Evolutionary conservation across 2,329 filamentous ascomycete species (phyloP).

Genomic region (Volutella citrinella): DNA sequence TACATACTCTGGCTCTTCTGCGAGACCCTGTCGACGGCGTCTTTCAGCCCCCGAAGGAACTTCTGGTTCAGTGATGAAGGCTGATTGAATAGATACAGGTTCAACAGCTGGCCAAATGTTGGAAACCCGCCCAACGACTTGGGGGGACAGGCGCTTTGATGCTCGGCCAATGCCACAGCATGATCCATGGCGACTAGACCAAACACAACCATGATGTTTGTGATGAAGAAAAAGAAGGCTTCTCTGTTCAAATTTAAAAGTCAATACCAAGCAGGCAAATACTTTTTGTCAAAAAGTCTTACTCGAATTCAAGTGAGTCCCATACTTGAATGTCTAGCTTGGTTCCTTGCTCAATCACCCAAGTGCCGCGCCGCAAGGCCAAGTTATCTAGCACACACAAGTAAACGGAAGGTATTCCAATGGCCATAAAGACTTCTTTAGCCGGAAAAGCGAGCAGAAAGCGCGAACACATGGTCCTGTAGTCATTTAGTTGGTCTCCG

Average conservation of each 20-base stretch:
- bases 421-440: slow-evolving; percentile 56
- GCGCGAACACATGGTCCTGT: slow-evolving; percentile 62
- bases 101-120: slow-evolving; percentile 50
- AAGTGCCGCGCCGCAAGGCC: slow-evolving; percentile 65
- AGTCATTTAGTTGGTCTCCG: slow-evolving; percentile 21
- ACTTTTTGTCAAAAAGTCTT: too few species aligned
- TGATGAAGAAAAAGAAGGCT: slow-evolving; percentile 69
- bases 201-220: slow-evolving; percentile 67
- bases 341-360: slow-evolving; percentile 66
- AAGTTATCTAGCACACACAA: slow-evolving; percentile 71
- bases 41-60: slow-evolving; percentile 47
- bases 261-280: fast-evolving
- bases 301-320: slow-evolving; percentile 65
- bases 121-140: slow-evolving; percentile 64
- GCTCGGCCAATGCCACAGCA: slow-evolving; percentile 62
- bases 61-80: slow-evolving; percentile 51
- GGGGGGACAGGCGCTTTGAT: too few species aligned
- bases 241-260: slow-evolving; percentile 37
- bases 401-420: slow-evolving; percentile 63
- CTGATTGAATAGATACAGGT: slow-evolving; percentile 42
- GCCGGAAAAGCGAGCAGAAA: slow-evolving; percentile 60
- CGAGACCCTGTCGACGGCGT: slow-evolving; percentile 56
- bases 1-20: slow-evolving; percentile 73
- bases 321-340: slow-evolving; percentile 64
- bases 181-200: slow-evolving; percentile 69